Evolutionary conservation across 345 rosid genomes (phyloP).

Genomic region (Toxicodendron radicans): DNA sequence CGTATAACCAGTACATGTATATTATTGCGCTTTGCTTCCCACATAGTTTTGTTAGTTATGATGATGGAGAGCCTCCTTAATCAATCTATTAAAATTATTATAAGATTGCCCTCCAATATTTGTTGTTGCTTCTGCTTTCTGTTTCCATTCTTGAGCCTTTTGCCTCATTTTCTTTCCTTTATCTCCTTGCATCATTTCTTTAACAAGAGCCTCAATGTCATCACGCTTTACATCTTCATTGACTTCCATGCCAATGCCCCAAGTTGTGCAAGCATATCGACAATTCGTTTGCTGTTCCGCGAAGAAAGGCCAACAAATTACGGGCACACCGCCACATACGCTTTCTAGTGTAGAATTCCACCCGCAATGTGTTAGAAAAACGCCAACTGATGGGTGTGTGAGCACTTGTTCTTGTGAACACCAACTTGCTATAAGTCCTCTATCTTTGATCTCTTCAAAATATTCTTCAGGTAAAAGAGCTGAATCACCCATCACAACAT

Average conservation of each 20-base stretch:
- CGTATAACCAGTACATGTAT: too few species aligned
- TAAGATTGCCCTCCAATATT: slow-evolving; percentile 5
- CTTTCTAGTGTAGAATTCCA: slow-evolving; percentile 25
- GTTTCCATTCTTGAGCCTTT: slow-evolving; percentile 6
- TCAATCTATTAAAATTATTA: slow-evolving; percentile 6
- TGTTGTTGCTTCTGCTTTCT: slow-evolving; percentile 2
- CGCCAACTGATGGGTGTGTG: slow-evolving; percentile 22
- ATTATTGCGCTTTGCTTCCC: too few species aligned
- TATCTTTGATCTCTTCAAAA: slow-evolving; percentile 16
- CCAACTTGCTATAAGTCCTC: slow-evolving; percentile 29
- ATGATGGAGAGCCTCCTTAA: neutral
- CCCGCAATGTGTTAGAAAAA: slow-evolving; percentile 31
- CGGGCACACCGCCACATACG: neutral
- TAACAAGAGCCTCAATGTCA: slow-evolving; percentile 16
- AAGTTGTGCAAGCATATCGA: slow-evolving; percentile 13
- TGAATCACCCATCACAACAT: slow-evolving; percentile 21
- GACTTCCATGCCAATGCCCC: slow-evolving; percentile 27
- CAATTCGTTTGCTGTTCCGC: slow-evolving; percentile 14
- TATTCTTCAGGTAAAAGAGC: slow-evolving; percentile 15
- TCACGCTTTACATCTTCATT: slow-evolving; percentile 17
- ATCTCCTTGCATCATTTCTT: slow-evolving; percentile 9
- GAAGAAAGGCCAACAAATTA: slow-evolving; percentile 20
- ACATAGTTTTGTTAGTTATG: neutral
- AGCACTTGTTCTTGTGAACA: slow-evolving; percentile 24
- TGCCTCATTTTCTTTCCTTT: slow-evolving; percentile 6